phyloP scores from a whole-genome alignment of 2,329 filamentous ascomycete genomes.

The Colletotrichum eremochloae region DNA sequence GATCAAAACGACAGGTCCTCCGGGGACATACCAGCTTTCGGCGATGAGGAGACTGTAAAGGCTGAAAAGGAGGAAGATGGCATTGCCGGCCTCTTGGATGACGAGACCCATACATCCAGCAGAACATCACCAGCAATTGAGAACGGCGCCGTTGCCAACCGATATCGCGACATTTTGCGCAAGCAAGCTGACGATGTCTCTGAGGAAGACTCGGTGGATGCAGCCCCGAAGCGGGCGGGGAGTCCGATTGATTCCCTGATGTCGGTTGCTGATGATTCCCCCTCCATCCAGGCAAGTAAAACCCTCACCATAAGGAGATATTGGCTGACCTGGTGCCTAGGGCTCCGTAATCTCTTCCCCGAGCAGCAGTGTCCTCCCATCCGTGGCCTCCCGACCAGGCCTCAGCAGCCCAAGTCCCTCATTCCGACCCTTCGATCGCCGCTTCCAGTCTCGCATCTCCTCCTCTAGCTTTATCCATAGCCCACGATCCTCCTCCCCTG shows the following conservation, averaged over 20 bases:
- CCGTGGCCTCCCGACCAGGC: slow-evolving; percentile 75
- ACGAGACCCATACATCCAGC: slow-evolving; percentile 50
- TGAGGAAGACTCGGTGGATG: slow-evolving; percentile 68
- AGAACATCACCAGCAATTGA: slow-evolving; percentile 46
- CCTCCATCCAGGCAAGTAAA: slow-evolving; percentile 79
- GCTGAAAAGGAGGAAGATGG: slow-evolving; percentile 53
- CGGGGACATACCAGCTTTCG: slow-evolving; percentile 54
- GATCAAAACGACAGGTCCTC: slow-evolving; percentile 62
- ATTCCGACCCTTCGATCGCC: slow-evolving; percentile 92
- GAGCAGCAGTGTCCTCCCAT: slow-evolving; percentile 80
- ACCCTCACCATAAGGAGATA: slow-evolving; percentile 6
- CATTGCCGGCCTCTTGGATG: slow-evolving; percentile 53
- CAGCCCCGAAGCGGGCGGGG: slow-evolving; percentile 66
- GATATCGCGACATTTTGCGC: slow-evolving; percentile 61
- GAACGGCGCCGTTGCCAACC: slow-evolving; percentile 56
- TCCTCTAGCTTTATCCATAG: slow-evolving; percentile 69
- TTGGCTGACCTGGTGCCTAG: slow-evolving; percentile 47
- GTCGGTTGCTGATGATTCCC: slow-evolving; percentile 86
- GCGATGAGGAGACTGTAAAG: slow-evolving; percentile 60
- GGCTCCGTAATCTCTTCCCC: slow-evolving; percentile 74
- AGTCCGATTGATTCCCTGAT: slow-evolving; percentile 78
- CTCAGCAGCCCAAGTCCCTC: slow-evolving; percentile 81
- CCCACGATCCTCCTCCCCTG: slow-evolving; percentile 81
- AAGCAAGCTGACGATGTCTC: slow-evolving; percentile 61
- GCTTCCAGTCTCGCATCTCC: slow-evolving; percentile 89